Evolutionary conservation across 805 yeast genomes (phyloP), one percentile per base, ranked within the genome.

Genomic region (Yamadazyma sp.): DNA sequence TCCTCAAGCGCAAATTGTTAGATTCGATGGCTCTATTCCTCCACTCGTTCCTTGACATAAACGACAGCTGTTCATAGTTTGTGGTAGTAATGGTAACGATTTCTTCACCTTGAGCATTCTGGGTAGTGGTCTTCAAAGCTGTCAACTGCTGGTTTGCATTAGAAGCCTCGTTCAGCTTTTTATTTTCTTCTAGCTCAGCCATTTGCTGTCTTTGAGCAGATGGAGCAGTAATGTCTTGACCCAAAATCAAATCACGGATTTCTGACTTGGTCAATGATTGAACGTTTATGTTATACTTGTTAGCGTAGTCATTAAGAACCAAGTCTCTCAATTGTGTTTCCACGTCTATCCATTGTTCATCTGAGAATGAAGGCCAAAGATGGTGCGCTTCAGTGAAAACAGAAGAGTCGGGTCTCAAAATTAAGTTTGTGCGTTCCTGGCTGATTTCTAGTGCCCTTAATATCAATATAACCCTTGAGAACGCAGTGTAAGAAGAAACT

Each of bases 91-190:
- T 96, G 0, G 96, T 91, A 28, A 85, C 83, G 52, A 93, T 91
- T 51, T 90, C 95, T 55, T 93, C 99, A 22, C 99, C 99, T 53
- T 90, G 97, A 2, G 86, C 95, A 54, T 88, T 93, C 17, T 81
- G 80, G 0, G 95, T 84, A 40, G 81, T 83, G 0, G 95, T 80
- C 50, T 87, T 89, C 49, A 82, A 73, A 0, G 95, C 93, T 0
- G 89, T 77, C 21, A 82, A 62, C 46, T 84, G 82, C 24, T 61
- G 57, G 41, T 72, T 71, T 10, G 67, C 69, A 7, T 65, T 68
- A 5, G 49, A 24, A 2, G 31, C 41, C 17, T 38, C 46, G 22
- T 66, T 71, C 32, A 64, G 64, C 32, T 65, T 61, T 22, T 70
- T 73, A 0, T 65, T 55, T 6, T 74, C 73, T 37, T 82, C 89